Conservation (phyloP, 768 basidiomycete genomes). For the Hypsizygus marmoreus region DNA sequence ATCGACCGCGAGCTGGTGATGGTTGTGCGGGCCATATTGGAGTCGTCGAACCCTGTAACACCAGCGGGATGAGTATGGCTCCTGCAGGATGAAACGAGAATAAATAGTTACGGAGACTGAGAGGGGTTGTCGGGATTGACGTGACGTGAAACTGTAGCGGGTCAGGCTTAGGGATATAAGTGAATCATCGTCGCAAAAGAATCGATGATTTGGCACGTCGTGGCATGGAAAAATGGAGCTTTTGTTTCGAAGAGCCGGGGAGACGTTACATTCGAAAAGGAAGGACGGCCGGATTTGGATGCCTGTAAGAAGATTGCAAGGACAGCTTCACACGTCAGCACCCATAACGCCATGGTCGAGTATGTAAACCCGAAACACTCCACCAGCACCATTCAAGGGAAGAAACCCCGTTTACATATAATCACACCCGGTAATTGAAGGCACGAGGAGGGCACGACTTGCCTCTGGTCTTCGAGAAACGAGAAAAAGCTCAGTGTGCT, state of each 20-base stretch:
- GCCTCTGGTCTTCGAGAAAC: no score
- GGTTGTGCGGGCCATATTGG: constrained; percentile 22
- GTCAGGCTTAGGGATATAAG: constrained; percentile 15
- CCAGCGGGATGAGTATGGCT: background rate
- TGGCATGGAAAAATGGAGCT: constrained; percentile 17
- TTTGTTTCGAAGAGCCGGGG: constrained; percentile 25
- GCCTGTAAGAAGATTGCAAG: constrained; percentile 9
- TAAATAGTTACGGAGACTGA: constrained; percentile 16
- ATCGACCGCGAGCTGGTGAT: constrained; percentile 42
- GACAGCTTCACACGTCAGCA: constrained; percentile 7
- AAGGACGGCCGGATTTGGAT: constrained; percentile 24
- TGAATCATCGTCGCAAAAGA: constrained; percentile 14
- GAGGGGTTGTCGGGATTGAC: constrained; percentile 29
- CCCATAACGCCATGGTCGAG: no score
- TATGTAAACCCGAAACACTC: no score
- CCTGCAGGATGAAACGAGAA: constrained; percentile 5
- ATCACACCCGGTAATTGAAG: no score
- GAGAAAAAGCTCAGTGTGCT: no score
- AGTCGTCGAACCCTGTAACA: constrained; percentile 7
- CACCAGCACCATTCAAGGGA: no score
- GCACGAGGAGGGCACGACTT: no score
- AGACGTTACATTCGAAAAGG: constrained; percentile 29
- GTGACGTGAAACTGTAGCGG: constrained; percentile 40
- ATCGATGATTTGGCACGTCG: constrained; percentile 20
- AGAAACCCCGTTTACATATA: no score